phyloP scores from a whole-genome alignment of 768 basidiomycete genomes.

The Saitozyma sp. region DNA sequence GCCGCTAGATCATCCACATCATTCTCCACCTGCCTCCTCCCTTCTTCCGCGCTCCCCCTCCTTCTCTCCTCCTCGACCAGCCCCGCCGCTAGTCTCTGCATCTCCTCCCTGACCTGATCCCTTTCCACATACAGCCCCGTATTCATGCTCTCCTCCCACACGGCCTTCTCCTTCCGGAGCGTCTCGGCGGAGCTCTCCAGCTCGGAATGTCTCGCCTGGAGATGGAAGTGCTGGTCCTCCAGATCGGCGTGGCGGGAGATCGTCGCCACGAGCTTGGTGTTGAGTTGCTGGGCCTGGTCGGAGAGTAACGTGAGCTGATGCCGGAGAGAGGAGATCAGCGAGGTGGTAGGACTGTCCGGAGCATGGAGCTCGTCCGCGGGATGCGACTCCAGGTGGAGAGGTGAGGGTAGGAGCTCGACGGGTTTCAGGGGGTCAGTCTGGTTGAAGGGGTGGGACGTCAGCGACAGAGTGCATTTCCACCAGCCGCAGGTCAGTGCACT shows the following conservation, averaged over 20 bases:
- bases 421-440: conserved; percentile 1
- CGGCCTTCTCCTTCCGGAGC: conserved; percentile 78
- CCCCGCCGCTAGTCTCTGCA: conserved; percentile 88
- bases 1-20: conserved; percentile 94
- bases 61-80: conserved; percentile 92
- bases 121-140: conserved; percentile 91
- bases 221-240: conserved; percentile 79
- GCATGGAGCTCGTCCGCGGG: conserved; percentile 55
- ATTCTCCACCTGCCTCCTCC: conserved; percentile 78
- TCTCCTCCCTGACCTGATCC: conserved; percentile 82
- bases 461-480: no score
- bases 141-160: conserved; percentile 85
- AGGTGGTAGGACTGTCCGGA: conserved; percentile 65
- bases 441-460: no score
- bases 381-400: conserved; percentile 24
- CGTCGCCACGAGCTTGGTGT: conserved; percentile 85
- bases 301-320: conserved; percentile 80
- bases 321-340: conserved; percentile 77
- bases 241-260: conserved; percentile 90
- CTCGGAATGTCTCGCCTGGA: conserved; percentile 46
- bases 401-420: conserved; percentile 2
- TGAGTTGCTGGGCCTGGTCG: conserved; percentile 85
- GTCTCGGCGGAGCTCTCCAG: conserved; percentile 67
- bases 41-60: conserved; percentile 84
- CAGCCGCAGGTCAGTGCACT: no score